Evolutionary conservation across 129 eudicot genomes (phyloP), one percentile per base, ranked within the genome.

Genomic region (Ambrosia artemisiifolia): DNA sequence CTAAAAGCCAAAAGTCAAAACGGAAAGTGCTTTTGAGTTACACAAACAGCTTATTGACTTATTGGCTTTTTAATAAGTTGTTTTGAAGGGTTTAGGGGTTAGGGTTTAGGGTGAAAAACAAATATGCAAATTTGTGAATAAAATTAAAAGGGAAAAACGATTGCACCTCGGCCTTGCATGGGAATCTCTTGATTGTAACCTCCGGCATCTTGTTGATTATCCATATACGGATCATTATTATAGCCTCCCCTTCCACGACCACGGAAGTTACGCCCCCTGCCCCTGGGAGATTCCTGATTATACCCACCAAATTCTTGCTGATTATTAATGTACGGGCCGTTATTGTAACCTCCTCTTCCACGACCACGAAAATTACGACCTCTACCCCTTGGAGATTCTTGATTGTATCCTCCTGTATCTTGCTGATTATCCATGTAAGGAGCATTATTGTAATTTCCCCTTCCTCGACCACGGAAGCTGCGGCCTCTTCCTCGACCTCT

Each of bases 401-500:
- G 90, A 73, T 77, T 81, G 84, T 88, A 90, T 36, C 89, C 96
- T 55, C 90, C 93, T 28, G 68, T 83, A 59, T 88, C 91, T 61
- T 82, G 86, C 68, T 84, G 97, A 46, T 4, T 49, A 65, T 90
- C 96, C 68, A 81, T 38, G 76, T 35, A 88, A 69, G 97, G 91
- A 17, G 86, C 91, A 61, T 81, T 71, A 56, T 79, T 54, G 66
- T 83, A 88, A 33, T 82, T 89, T 76, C 95, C 96, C 73, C 99
- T 83, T 62, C 97, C 99, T 75, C 96, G 99, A 1, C 94, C 91
- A 76, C 90, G 95, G 73, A 79, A 86, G 18, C 67, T 76, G 48
- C 91, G 88, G 17, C 89, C 96, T 85, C 99, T 88, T 9, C 97
- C 99, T 49, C 96, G 75, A 8, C 99, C 97, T 66, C 94, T 83